Evolutionary conservation across 371 early-diverging fungal genomes (phyloP), one percentile per base, ranked within the genome.

Genomic region (Mortierella sp.): DNA sequence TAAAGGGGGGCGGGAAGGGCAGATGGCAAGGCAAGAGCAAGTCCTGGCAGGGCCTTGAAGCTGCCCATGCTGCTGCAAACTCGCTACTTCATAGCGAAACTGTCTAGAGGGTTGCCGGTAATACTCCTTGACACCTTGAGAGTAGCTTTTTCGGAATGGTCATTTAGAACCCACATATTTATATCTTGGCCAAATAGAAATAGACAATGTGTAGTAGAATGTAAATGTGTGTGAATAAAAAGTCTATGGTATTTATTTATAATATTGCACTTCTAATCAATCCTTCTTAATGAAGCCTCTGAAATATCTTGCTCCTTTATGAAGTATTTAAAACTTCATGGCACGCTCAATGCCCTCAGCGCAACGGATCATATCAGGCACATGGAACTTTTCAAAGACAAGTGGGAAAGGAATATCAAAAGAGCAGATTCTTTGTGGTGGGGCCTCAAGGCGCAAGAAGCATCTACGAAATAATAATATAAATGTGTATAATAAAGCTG

Each of bases 331-430:
- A 55, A 73, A 81, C 68, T 76, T 81, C 83, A 81, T 81, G 52
- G 73, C 77, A 35, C 76, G 76, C 71, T 81, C 83, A 72, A 99
- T 97, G 30, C 95, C 98, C 78, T 99, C 98, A 71, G 86, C 91
- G 70, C 95, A 94, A 51, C 98, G 88, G 54, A 94, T 90, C 80
- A 93, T 92, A 64, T 92, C 92, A 2, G 99, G 99, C 65, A 98
- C 90, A 84, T 97, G 98, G 78, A 98, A 95, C 86, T 94, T 94
- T 80, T 99, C 99, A 87, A 91, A 98, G 11, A 93, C 90, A 22
- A 99, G 85, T 10, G 99, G 99, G 87, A 99, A 99, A 4, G 99
- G 99, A 16, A 96, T 93, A 84, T 97, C 97, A 87, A 93, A 94
- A 1, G 97, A 97, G 75, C 93, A 92, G 6, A 99, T 93, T 10